Percentiles rank a stretch among this genome's conserved stretches.
Conservation (phyloP, 2,329 filamentous ascomycete species). For the Dactylellina drechsleri region DNA sequence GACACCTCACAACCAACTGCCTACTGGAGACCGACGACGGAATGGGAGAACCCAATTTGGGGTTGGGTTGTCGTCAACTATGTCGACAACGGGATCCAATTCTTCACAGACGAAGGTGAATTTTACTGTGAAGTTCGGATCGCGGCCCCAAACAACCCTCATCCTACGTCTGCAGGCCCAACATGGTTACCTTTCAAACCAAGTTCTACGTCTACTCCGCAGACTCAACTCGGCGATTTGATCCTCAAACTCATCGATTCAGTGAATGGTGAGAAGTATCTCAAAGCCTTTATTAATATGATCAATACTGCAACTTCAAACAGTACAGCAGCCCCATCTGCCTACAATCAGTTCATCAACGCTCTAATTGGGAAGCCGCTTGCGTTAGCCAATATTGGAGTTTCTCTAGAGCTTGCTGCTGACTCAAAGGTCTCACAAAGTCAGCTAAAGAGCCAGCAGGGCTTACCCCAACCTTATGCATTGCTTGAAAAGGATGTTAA, state of each 20-base stretch:
- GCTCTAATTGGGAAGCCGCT: conserved; percentile 63
- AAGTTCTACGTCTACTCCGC: too few relatives aligned
- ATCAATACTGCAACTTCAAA: conserved; percentile 59
- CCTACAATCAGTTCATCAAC: conserved; percentile 61
- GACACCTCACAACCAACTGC: neutral
- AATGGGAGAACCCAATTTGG: conserved; percentile 64
- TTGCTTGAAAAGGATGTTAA: too few relatives aligned
- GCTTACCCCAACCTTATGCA: too few relatives aligned
- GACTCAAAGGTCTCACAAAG: too few relatives aligned
- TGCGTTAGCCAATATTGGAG: conserved; percentile 63
- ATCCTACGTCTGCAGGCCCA: too few relatives aligned
- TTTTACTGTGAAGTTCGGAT: conserved; percentile 64
- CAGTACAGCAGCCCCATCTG: conserved; percentile 59
- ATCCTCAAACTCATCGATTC: too few relatives aligned
- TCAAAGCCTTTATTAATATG: conserved; percentile 61
- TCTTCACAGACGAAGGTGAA: conserved; percentile 62
- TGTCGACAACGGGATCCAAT: conserved; percentile 62
- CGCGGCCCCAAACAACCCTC: conserved; percentile 28
- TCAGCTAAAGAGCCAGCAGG: too few relatives aligned
- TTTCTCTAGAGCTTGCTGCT: conserved; percentile 61
- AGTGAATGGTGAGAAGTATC: conserved; percentile 56
- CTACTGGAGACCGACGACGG: conserved; percentile 57
- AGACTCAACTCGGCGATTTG: too few relatives aligned
- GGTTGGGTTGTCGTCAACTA: conserved; percentile 64
- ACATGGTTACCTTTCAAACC: too few relatives aligned